Evolutionary conservation across 2,329 filamentous ascomycete genomes (phyloP).

Genomic region (Dichotomopilus funicola): DNA sequence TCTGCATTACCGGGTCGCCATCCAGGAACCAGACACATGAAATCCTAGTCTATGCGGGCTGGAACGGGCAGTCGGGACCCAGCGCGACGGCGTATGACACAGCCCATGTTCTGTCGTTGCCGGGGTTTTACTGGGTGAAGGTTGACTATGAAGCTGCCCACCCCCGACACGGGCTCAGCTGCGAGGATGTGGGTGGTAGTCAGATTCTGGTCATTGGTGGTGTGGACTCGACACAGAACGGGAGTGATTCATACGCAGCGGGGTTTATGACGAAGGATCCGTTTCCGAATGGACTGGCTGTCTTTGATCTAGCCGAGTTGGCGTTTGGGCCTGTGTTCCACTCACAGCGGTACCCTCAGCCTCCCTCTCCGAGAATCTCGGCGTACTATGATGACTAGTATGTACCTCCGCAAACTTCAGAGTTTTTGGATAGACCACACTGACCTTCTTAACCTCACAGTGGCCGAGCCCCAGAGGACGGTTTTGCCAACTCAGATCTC

Average conservation of each 20-base stretch:
- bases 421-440: neutral
- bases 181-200: slow-evolving; percentile 29
- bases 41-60: slow-evolving; percentile 24
- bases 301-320: slow-evolving; percentile 21
- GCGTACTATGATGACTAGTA: slow-evolving; percentile 19
- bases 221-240: slow-evolving; percentile 16
- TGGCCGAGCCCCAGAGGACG: neutral
- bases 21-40: slow-evolving; percentile 22
- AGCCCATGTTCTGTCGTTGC: slow-evolving; percentile 23
- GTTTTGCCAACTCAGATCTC: neutral
- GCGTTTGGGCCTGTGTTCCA: slow-evolving; percentile 12
- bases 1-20: slow-evolving; percentile 21
- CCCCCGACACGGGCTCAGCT: slow-evolving; percentile 21
- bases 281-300: slow-evolving; percentile 17
- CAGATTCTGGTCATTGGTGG: slow-evolving; percentile 36
- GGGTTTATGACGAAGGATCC: slow-evolving; percentile 18
- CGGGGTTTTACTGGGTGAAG: slow-evolving; percentile 23
- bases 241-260: slow-evolving; percentile 4
- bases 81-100: slow-evolving; percentile 18
- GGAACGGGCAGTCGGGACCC: slow-evolving; percentile 17
- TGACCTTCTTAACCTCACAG: neutral
- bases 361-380: slow-evolving; percentile 11
- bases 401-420: neutral
- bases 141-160: slow-evolving; percentile 18
- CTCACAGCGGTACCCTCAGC: slow-evolving; percentile 11